A percentile compares a stretch with the other conserved stretches of the same genome.
phyloP scores from a whole-genome alignment of 495 filamentous ascomycete genomes.

The Podospora didyma region DNA sequence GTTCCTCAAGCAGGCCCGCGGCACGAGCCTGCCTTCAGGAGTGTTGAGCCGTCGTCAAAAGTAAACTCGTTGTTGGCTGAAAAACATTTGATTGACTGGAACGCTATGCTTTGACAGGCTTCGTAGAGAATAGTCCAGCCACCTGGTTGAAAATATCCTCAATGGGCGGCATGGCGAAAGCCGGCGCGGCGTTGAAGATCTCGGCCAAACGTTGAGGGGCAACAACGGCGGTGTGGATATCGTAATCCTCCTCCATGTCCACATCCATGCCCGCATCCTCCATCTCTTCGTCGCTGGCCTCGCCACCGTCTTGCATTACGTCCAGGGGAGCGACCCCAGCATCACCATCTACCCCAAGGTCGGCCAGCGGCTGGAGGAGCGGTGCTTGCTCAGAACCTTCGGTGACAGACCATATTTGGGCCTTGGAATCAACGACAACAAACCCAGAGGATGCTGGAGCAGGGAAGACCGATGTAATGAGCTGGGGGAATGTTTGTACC shows the following conservation, averaged over 20 bases:
- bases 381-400: slow-evolving; percentile 44
- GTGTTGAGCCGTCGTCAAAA: no score
- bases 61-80: no score
- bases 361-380: slow-evolving; percentile 46
- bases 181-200: slow-evolving; percentile 69
- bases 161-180: slow-evolving; percentile 73
- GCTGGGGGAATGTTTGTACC: slow-evolving; percentile 37
- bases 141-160: slow-evolving; percentile 76
- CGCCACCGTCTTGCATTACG: slow-evolving; percentile 37
- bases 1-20: no score
- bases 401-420: slow-evolving; percentile 52
- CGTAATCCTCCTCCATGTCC: slow-evolving; percentile 36
- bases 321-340: slow-evolving; percentile 21
- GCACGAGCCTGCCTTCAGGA: no score
- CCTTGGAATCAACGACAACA: slow-evolving; percentile 55
- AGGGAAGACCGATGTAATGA: slow-evolving; percentile 54
- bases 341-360: slow-evolving; percentile 40
- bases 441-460: slow-evolving; percentile 54
- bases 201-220: slow-evolving; percentile 62
- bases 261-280: slow-evolving; percentile 28
- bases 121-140: slow-evolving; percentile 53
- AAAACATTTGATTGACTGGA: no score
- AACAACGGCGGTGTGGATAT: slow-evolving; percentile 48
- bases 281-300: slow-evolving; percentile 45
- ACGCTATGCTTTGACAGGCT: slow-evolving; percentile 26